These are phyloP conservation scores for Cladosporium sp. DNA, from an alignment of 2,329 filamentous ascomycete species.

Conservation along the genomic window DNA sequence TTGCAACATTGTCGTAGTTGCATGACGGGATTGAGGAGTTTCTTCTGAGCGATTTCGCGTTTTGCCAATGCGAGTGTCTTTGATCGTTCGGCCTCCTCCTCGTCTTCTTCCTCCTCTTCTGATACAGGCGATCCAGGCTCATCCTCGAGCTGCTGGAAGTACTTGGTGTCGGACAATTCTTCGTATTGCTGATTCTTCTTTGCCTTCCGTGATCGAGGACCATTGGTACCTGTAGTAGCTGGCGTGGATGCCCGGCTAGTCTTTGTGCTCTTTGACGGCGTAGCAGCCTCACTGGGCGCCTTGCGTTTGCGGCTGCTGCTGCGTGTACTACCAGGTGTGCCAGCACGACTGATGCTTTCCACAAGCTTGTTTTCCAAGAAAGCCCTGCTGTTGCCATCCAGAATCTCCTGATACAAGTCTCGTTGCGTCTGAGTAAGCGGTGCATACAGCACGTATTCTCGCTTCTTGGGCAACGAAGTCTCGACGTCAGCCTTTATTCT, in stretches of 20 bases:
- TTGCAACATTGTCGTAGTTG: conserved; percentile 92
- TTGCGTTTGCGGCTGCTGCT: conserved; percentile 62
- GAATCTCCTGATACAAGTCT: conserved; percentile 81
- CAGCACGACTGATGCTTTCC: conserved; percentile 60
- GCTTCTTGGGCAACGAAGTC: conserved; percentile 86
- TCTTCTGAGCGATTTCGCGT: conserved; percentile 85
- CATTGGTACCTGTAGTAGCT: conserved; percentile 51
- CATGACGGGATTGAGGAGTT: conserved; percentile 88
- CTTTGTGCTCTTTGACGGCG: conserved; percentile 70
- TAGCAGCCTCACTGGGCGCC: conserved; percentile 43
- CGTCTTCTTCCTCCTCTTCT: conserved; percentile 45
- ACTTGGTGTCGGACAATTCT: conserved; percentile 79
- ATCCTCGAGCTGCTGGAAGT: conserved; percentile 74
- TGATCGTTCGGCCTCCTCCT: conserved; percentile 65
- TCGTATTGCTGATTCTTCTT: conserved; percentile 62
- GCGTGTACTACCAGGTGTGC: conserved; percentile 50
- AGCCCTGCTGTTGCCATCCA: conserved; percentile 53
- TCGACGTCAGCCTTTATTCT: conserved; percentile 94
- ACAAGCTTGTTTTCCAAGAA: conserved; percentile 75
- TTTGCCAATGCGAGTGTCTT: conserved; percentile 77
- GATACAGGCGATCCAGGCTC: conserved; percentile 51
- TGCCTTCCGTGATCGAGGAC: conserved; percentile 55
- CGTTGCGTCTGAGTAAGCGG: conserved; percentile 89
- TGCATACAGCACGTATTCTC: conserved; percentile 93
- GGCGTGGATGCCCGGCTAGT: conserved; percentile 77